phyloP scores from a whole-genome alignment of 2,329 filamentous ascomycete genomes.

The Tolypocladium ovalisporum region DNA sequence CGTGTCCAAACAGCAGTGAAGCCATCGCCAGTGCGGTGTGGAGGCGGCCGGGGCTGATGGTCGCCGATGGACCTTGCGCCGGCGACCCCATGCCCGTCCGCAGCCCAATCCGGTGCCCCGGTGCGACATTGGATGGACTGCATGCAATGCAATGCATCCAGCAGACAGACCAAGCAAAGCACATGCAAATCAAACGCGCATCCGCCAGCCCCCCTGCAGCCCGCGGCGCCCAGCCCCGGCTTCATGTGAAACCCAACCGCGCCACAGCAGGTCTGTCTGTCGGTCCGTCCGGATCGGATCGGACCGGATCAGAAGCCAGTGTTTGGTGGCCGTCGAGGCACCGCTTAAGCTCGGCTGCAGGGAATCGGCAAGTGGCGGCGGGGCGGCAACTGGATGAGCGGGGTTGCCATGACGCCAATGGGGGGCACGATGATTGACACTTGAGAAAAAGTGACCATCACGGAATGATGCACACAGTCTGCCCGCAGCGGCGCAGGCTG shows the following conservation, averaged over 20 bases:
- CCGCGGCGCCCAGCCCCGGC: background rate
- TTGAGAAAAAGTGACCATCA: background rate
- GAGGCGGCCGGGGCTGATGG: too few species aligned
- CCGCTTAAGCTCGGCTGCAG: slow-evolving; percentile 8
- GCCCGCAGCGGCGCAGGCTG: too few species aligned
- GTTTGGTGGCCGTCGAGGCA: background rate
- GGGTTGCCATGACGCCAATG: slow-evolving; percentile 1
- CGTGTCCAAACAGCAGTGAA: background rate
- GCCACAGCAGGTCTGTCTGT: background rate
- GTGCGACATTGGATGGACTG: background rate
- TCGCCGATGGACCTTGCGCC: too few species aligned
- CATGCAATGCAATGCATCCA: background rate
- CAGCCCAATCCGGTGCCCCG: background rate
- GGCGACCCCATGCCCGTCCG: background rate
- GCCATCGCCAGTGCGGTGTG: background rate
- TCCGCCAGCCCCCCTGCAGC: background rate
- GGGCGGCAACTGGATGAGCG: background rate
- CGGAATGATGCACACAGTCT: background rate
- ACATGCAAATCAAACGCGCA: background rate
- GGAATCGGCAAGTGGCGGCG: background rate
- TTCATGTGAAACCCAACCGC: background rate
- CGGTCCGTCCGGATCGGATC: background rate
- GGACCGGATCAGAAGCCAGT: slow-evolving; percentile 5
- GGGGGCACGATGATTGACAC: background rate
- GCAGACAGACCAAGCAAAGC: background rate